Base-by-base conservation (phyloP, 768 basidiomycete species). In the Russula vinacea region DNA sequence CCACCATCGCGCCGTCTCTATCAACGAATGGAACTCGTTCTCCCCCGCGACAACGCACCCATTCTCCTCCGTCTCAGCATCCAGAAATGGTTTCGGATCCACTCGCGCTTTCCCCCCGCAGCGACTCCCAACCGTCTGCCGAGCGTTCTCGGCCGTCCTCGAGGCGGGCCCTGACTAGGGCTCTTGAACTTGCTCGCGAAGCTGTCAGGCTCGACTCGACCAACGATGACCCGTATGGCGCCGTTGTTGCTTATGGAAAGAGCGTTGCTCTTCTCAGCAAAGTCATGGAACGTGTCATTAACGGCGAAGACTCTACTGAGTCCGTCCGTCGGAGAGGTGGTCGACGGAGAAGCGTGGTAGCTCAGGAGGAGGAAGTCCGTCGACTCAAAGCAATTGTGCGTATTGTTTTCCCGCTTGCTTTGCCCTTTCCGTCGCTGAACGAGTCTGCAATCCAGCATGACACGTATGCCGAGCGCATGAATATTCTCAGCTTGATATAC, bases 391-490 rank as follows among this genome's bases (percentile, higher is more conserved):
- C 89, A 67, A 96, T 96, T 69, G 93, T 93, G 76, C 78, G 92
- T 81, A n/a, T 45, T 44, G 29, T 29, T 26, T 26, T 54, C 19
- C 40, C 55, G n/a, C 45, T 11, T 17, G 14, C 53, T 24, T 33
- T 26, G 3, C 17, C 32, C 29, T 16, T 55, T 19, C 55, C 40
- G 52, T 60, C 22, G 58, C 39, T 29, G 35, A 70, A 35, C 10
- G 29, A 29, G 65, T 22, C 52, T 56, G 55, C 24, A 56, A 19
- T 55, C 17, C 73, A 94, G 93, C 94, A 95, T 73, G 94, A 96
- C 75, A 95, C 94, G 10, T 96, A 96, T 74, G 92, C 90, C 63
- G 92, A 96, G 75, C 85, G 94, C 57, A 93, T 96, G 89, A 89
- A 90, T 71, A 94, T 95, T 71, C 82, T 96, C 60, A 90, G 89